Evolutionary conservation across 2,329 filamentous ascomycete species (phyloP).

Genomic region (Arthrobotrys megalospora): DNA sequence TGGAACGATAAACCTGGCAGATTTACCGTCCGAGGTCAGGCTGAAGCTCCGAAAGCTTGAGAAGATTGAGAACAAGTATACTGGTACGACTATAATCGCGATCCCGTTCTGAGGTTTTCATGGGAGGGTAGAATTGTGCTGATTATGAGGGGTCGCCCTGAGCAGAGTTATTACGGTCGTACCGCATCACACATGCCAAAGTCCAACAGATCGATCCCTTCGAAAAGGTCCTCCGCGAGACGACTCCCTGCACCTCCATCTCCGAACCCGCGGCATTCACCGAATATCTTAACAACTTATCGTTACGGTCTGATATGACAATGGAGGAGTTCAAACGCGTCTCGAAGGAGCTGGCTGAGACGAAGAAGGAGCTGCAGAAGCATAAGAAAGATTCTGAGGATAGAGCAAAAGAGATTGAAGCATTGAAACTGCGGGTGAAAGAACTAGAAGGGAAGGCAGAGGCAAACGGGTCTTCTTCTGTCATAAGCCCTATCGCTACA

Average conservation of each 20-base stretch:
- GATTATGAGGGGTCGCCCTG: constrained; percentile 24
- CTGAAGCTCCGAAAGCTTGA: constrained; percentile 87
- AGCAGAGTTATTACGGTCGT: constrained; percentile 89
- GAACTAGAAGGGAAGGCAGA: constrained; percentile 55
- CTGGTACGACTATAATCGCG: constrained; percentile 72
- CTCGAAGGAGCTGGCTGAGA: constrained; percentile 82
- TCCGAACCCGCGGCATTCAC: constrained; percentile 85
- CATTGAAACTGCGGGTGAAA: constrained; percentile 69
- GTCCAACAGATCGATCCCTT: constrained; percentile 92
- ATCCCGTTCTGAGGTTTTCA: not conserved
- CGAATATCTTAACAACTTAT: constrained; percentile 91
- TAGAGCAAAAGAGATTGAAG: constrained; percentile 75
- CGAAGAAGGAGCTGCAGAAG: constrained; percentile 82
- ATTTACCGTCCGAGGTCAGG: constrained; percentile 81
- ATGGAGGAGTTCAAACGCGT: constrained; percentile 93
- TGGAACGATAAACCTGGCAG: constrained; percentile 65
- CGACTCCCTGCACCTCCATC: constrained; percentile 91
- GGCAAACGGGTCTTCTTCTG: constrained; percentile 39
- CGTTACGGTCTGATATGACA: constrained; percentile 89
- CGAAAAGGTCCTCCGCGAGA: constrained; percentile 89
- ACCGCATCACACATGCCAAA: constrained; percentile 89
- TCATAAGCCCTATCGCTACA: constrained; percentile 50
- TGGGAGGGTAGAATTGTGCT: not conserved
- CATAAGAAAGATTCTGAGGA: constrained; percentile 76
- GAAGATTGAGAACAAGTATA: constrained; percentile 88